phyloP scores from a whole-genome alignment of 2,329 filamentous ascomycete species.

The Fusarium citri region DNA sequence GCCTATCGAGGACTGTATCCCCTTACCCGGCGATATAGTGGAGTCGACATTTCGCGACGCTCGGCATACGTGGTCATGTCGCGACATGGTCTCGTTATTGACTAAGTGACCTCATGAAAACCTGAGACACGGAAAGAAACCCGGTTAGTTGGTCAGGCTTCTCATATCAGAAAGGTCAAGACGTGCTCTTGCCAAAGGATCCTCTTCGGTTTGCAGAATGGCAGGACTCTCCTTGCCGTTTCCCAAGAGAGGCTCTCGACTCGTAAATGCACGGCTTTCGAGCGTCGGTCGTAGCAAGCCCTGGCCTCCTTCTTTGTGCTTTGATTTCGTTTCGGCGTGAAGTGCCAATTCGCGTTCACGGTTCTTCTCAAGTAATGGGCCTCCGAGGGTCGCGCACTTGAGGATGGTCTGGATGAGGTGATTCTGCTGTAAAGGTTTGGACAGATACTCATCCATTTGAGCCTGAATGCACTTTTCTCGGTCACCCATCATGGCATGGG shows the following conservation, averaged over 20 bases:
- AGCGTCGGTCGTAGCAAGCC: constrained; percentile 55
- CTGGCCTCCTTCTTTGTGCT: constrained; percentile 53
- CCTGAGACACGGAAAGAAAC: constrained; percentile 38
- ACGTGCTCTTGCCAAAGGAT: constrained; percentile 65
- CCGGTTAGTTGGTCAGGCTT: constrained; percentile 53
- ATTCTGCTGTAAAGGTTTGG: constrained; percentile 95
- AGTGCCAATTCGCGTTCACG: constrained; percentile 69
- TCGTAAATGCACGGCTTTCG: constrained; percentile 75
- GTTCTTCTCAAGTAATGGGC: constrained; percentile 82
- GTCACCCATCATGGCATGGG: constrained; percentile 98
- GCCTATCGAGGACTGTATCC: background rate
- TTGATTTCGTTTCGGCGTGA: constrained; percentile 61
- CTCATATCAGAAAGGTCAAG: constrained; percentile 56
- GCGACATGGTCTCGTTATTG: constrained; percentile 31
- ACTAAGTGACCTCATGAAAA: constrained; percentile 47
- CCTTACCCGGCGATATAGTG: background rate
- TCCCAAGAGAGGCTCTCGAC: constrained; percentile 68
- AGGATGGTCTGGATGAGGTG: constrained; percentile 98
- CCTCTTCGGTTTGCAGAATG: constrained; percentile 59
- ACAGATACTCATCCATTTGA: constrained; percentile 99
- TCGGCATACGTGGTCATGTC: constrained; percentile 2
- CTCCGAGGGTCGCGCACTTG: constrained; percentile 93
- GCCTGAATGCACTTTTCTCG: constrained; percentile 98
- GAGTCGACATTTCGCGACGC: constrained; percentile 1
- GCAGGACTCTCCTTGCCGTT: constrained; percentile 71